phyloP scores from a whole-genome alignment of 75 land plant species.

The Selaginella tamariscina region DNA sequence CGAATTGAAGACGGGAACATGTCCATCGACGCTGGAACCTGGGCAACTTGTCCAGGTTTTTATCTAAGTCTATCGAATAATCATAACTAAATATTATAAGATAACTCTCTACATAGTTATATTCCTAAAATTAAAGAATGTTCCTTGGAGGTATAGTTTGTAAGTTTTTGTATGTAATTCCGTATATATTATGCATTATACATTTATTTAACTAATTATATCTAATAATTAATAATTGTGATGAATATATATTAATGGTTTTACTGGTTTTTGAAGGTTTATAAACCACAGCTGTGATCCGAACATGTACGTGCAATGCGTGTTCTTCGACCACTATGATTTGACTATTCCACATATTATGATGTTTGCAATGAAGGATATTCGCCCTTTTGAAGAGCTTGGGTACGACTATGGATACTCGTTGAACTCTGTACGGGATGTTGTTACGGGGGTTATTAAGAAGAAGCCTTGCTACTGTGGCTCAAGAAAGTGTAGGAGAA shows the following conservation, averaged over 20 bases:
- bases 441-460: slow-evolving; percentile 30
- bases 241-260: too few relatives aligned
- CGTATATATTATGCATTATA: too few relatives aligned
- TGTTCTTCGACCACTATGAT: slow-evolving; percentile 51
- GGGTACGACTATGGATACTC: slow-evolving; percentile 46
- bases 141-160: too few relatives aligned
- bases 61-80: too few relatives aligned
- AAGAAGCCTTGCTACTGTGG: slow-evolving; percentile 48
- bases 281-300: slow-evolving; percentile 56
- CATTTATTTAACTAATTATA: too few relatives aligned
- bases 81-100: too few relatives aligned
- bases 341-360: slow-evolving; percentile 52
- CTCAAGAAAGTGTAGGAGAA: slow-evolving; percentile 36
- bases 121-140: too few relatives aligned
- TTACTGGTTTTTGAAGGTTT: slow-evolving; percentile 57
- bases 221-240: too few relatives aligned
- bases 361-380: slow-evolving; percentile 74
- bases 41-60: slow-evolving; percentile 45
- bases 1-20: slow-evolving; percentile 30
- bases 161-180: too few relatives aligned
- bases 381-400: slow-evolving; percentile 60
- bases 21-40: slow-evolving; percentile 41
- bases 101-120: too few relatives aligned
- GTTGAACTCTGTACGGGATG: slow-evolving; percentile 19
- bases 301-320: slow-evolving; percentile 69